Conservation (phyloP, 2,329 filamentous ascomycete species). For the Calonectria pteridis region DNA sequence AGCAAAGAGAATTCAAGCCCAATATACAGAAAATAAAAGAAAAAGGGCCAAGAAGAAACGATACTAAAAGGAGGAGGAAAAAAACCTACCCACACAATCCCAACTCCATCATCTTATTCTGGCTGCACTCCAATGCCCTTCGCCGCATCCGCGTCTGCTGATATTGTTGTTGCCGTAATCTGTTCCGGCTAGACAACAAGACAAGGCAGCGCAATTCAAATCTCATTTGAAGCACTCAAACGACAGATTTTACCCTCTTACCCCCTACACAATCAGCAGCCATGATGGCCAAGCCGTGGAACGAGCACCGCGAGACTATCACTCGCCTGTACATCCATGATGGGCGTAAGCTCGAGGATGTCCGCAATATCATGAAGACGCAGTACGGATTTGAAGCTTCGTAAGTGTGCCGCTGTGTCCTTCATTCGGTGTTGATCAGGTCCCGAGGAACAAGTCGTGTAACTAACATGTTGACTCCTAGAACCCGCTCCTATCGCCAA, state of each 20-base stretch:
- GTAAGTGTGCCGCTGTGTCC: slow-evolving; percentile 43
- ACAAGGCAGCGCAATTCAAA: neutral
- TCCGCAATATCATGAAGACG: slow-evolving; percentile 55
- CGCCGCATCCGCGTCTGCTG: slow-evolving; percentile 15
- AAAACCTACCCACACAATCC: neutral
- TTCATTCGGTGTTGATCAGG: neutral
- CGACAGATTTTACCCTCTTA: neutral
- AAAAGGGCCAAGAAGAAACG: neutral
- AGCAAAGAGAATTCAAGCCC: neutral
- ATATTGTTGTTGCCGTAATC: slow-evolving; percentile 36
- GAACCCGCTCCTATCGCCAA: slow-evolving; percentile 62
- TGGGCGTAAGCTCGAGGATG: slow-evolving; percentile 55
- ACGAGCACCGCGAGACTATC: slow-evolving; percentile 52
- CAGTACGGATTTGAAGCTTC: slow-evolving; percentile 57
- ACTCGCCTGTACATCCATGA: slow-evolving; percentile 56
- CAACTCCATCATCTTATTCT: neutral
- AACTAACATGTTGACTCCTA: slow-evolving; percentile 24
- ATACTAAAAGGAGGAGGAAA: neutral
- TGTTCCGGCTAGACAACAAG: slow-evolving; percentile 34
- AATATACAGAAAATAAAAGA: neutral
- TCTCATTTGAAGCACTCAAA: neutral
- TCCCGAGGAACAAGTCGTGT: neutral
- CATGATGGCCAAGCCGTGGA: slow-evolving; percentile 61
- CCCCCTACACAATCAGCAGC: slow-evolving; percentile 6
- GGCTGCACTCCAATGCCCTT: slow-evolving; percentile 30